Base-by-base conservation (phyloP, 257 asterid species). In the Forsythia suspensa region DNA sequence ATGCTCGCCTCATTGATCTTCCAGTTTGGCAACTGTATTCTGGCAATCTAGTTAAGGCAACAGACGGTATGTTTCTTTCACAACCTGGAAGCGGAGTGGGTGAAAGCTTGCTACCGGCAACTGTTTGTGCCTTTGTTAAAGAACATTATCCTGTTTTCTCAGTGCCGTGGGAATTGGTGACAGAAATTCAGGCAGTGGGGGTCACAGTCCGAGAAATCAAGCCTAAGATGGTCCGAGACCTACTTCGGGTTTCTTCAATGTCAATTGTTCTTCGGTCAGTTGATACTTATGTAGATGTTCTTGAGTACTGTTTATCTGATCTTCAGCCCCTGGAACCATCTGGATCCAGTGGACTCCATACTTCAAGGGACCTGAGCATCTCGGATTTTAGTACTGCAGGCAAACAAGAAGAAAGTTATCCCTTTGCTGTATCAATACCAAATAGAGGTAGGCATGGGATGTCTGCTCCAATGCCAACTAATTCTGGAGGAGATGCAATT, bases 131-230 rank as follows among this genome's bases (percentile, higher is more conserved):
- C 72, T 95, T 95, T 77, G 97, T 95, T 80, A 95, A 91, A 87
- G 98, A 95, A 83, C 98, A 88, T 84, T 95, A 95, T 91, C 98
- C 98, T 70, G 98, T 95, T 77, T 92, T 95, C 80, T 91, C 98
- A 69, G 97, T 95, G 77, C 98, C 98, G 13, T 95, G 98, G 98
- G 98, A 95, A 76, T 82, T 95, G 82, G 96, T 95, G 81, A 89
- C 90, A 66, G 98, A 95, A 86, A 91, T 92, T 79, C 96, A 85
- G 86, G 97, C 98, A 24, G 88, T 92, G 71, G 98, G 98, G 11
- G 81, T 90, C 74, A 78, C 94, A 20, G 92, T 93, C 37, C 87
- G 90, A 85, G 97, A 95, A 88, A 93, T 95, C 84, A 92, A 92
- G 80, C 98, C 98, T 65, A 92, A 88, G 89, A 95, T 92, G 98